Evolutionary conservation across 1,139 yeast species (phyloP), one percentile per base, ranked within the genome.

Genomic region (Hyphopichia fennica): DNA sequence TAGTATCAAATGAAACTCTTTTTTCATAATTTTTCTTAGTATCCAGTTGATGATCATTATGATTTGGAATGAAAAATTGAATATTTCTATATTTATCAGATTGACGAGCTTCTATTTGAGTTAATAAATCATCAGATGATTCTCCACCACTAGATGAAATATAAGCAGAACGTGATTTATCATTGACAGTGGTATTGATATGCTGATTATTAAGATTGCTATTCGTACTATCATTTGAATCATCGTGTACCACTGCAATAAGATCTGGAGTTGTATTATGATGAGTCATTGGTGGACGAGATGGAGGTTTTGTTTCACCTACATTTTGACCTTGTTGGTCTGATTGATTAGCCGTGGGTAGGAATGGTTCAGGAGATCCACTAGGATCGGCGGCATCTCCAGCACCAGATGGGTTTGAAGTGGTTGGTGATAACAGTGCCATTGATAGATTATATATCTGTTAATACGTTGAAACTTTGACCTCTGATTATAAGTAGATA

Each of bases 1-100:
- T 45, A 13, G 64, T 59, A 44, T 59, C 64, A 37, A 59, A 59
- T 0, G 60, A 52, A 5, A 59, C 61, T 40, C 63, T 40, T 34
- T 53, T 52, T 17, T 50, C 40, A 40, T 51, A 59, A 17, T 50
- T 46, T 9, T 39, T 35, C 14, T 41, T 43, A 8, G 45, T 44
- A 34, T 42, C 46, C 28, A 48, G 43, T 8, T 38, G 27, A 32
- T 49, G 53, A 23, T 43, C 36, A 6, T 42, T 22, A 3, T 41
- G 35, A 7, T 47, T 44, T 9, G 62, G 58, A 5, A 59, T 45
- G 10, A 32, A 40, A 41, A 62, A 54, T 22, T 46, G 44, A 31
- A 62, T 43, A 29, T 44, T 43, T 30, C 65, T 47, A 47, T 63
- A 63, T n/a, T 50, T 47, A 33, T 61, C 63, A 3, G 57, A 42